These are phyloP conservation scores for Rubroshorea leprosula DNA, from an alignment of 345 rosid species.

Conservation along the genomic window DNA sequence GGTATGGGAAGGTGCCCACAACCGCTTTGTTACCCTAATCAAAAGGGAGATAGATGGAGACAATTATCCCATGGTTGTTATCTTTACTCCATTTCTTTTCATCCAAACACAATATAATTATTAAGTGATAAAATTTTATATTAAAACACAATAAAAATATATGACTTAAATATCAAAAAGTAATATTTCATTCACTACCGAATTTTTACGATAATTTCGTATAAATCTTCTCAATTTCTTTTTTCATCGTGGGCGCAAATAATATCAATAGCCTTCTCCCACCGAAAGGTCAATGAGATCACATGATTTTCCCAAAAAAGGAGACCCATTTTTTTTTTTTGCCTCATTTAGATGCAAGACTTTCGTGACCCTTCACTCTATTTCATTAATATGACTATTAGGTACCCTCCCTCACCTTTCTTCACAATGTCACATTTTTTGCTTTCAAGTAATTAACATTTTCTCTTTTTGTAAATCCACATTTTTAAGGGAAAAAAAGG, in stretches of 20 bases:
- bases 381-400: constrained; percentile 10
- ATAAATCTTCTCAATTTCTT: not conserved
- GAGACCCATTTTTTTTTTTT: constrained; percentile 21
- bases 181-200: no score
- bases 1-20: no score
- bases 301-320: constrained; percentile 26
- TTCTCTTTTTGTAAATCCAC: not conserved
- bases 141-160: no score
- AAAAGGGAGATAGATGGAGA: no score
- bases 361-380: constrained; percentile 35
- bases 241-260: constrained; percentile 10
- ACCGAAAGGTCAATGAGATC: constrained; percentile 37
- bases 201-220: no score
- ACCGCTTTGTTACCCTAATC: no score
- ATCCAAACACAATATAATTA: no score
- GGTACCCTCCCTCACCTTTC: not conserved
- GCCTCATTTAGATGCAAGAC: constrained; percentile 34
- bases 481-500: not conserved
- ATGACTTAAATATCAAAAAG: no score
- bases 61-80: no score
- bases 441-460: constrained; percentile 14
- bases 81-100: no score
- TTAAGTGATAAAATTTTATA: no score
- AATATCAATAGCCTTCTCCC: constrained; percentile 14
- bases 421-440: constrained; percentile 6